Conservation (phyloP, 2,329 filamentous ascomycete species). For the Grosmannia penicillata region DNA sequence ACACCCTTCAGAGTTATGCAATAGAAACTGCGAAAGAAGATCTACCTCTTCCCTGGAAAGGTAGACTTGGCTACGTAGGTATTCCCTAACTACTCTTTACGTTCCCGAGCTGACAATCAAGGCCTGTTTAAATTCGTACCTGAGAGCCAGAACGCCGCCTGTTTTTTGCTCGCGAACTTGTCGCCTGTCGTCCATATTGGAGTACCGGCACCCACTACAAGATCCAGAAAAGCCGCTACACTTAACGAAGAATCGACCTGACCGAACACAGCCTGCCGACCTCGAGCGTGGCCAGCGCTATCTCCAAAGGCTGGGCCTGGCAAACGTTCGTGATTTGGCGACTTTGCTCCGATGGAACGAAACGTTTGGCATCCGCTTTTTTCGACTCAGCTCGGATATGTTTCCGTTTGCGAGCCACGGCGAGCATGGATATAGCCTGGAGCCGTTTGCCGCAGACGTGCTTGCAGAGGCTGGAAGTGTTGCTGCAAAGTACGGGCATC, state of each 20-base stretch:
- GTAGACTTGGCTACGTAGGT: constrained; percentile 73
- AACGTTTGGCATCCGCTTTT: constrained; percentile 79
- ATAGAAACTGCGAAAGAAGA: no score
- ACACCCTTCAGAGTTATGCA: no score
- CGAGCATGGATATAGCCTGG: constrained; percentile 73
- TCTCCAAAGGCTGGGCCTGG: constrained; percentile 61
- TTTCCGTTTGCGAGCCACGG: constrained; percentile 89
- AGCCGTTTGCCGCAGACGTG: constrained; percentile 65
- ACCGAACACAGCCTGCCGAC: constrained; percentile 55
- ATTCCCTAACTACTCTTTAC: constrained; percentile 1
- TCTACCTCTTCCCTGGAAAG: constrained; percentile 80
- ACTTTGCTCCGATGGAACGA: constrained; percentile 91
- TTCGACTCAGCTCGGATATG: constrained; percentile 89
- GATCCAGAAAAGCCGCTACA: constrained; percentile 67
- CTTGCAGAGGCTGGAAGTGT: constrained; percentile 65
- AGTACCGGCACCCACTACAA: constrained; percentile 69
- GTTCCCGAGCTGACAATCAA: constrained; percentile 13
- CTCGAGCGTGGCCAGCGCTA: constrained; percentile 53
- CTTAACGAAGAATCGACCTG: constrained; percentile 71
- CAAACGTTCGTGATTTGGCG: constrained; percentile 67
- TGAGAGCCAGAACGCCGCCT: constrained; percentile 65
- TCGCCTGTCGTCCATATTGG: constrained; percentile 76
- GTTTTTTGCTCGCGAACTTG: constrained; percentile 88
- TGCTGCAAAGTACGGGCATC: constrained; percentile 64
- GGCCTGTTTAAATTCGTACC: constrained; percentile 88